A percentile compares a stretch with the other conserved stretches of the same genome.
Evolutionary conservation across 208 protist genomes (phyloP).

Genomic region (Leptomonas seymouri): DNA sequence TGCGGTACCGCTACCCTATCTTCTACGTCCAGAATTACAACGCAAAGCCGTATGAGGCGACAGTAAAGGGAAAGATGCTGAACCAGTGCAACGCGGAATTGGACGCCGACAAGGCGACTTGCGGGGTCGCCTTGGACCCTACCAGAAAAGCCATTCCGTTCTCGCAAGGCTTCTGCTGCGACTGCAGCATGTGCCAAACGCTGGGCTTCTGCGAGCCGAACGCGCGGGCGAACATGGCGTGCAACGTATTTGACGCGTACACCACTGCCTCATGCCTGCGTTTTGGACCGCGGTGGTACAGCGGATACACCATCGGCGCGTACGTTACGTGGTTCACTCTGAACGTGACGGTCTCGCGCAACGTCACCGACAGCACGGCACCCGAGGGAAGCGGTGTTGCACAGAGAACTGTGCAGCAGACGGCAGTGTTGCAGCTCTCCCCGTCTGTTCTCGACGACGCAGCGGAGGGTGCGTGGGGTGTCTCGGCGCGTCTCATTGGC

Average conservation of each 20-base stretch:
- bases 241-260: constrained; percentile 62
- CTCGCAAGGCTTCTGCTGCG: constrained; percentile 90
- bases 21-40: constrained; percentile 88
- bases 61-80: constrained; percentile 48
- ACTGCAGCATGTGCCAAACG: constrained; percentile 67
- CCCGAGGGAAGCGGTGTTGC: not conserved
- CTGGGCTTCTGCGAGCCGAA: constrained; percentile 62
- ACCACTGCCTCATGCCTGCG: constrained; percentile 83
- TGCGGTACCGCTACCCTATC: constrained; percentile 82
- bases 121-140: constrained; percentile 56
- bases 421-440: constrained; percentile 48
- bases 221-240: constrained; percentile 53
- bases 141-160: constrained; percentile 57
- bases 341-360: constrained; percentile 49
- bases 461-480: constrained; percentile 40
- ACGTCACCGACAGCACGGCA: constrained; percentile 14
- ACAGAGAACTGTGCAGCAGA: constrained; percentile 4
- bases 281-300: constrained; percentile 78
- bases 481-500: constrained; percentile 67
- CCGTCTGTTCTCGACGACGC: constrained; percentile 42
- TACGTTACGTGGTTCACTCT: constrained; percentile 64
- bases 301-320: constrained; percentile 77
- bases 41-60: constrained; percentile 79
- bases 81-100: constrained; percentile 67
- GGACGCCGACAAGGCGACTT: constrained; percentile 55